Evolutionary conservation across 148 eudicot species (phyloP).

Genomic region (Arbutus unedo): DNA sequence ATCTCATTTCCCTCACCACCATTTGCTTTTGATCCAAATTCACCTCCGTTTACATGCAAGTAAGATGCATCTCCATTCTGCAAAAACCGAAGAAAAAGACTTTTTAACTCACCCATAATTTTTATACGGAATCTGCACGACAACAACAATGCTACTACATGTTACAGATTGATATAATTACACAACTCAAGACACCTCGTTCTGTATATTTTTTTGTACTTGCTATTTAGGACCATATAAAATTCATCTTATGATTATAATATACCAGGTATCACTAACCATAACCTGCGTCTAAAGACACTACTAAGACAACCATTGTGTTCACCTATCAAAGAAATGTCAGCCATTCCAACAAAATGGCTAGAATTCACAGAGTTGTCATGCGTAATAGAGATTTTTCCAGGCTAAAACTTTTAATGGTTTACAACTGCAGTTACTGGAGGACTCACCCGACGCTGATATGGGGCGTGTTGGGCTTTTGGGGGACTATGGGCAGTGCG

Average conservation of each 20-base stretch:
- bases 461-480: conserved; percentile 69
- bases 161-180: background rate
- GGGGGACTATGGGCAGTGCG: conserved; percentile 66
- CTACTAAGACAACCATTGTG: background rate
- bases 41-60: conserved; percentile 85
- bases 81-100: background rate
- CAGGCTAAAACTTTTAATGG: background rate
- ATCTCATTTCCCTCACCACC: conserved; percentile 50
- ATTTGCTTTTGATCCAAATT: conserved; percentile 47
- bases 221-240: background rate
- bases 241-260: background rate
- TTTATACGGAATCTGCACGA: background rate
- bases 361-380: background rate
- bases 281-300: background rate
- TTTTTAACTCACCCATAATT: background rate
- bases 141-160: background rate
- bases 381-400: no score
- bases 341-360: background rate
- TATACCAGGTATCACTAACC: background rate
- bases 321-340: background rate
- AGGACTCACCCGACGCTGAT: conserved; percentile 62
- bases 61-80: conserved; percentile 34
- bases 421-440: conserved; percentile 63
- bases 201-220: no score
- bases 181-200: no score